These are phyloP conservation scores for Boletus barrowsii DNA, from an alignment of 768 basidiomycete species.

Conservation along the genomic window DNA sequence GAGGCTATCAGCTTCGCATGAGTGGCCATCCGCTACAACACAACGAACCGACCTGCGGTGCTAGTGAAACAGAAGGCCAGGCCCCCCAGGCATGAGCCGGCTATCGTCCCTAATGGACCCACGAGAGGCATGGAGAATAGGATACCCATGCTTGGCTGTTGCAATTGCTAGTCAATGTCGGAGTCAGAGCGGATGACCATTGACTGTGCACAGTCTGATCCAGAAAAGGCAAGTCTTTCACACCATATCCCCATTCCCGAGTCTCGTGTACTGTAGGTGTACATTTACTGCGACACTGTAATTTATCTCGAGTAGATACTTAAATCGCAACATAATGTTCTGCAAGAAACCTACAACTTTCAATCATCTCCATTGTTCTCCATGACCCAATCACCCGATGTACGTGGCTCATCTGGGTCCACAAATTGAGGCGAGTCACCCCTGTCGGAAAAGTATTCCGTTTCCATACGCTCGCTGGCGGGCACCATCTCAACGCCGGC, in stretches of 20 bases:
- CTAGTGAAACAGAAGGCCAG: slow-evolving; percentile 85
- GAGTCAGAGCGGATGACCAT: too few species aligned
- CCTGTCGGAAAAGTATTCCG: not conserved
- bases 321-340: not conserved
- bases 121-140: slow-evolving; percentile 71
- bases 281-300: too few species aligned
- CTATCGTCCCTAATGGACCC: slow-evolving; percentile 67
- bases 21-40: slow-evolving; percentile 5
- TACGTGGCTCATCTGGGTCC: not conserved
- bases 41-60: slow-evolving; percentile 61
- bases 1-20: slow-evolving; percentile 52
- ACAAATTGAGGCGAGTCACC: not conserved
- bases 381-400: not conserved
- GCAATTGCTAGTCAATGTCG: not conserved
- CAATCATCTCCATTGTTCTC: not conserved
- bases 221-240: slow-evolving; percentile 1
- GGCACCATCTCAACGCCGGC: not conserved
- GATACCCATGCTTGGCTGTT: slow-evolving; percentile 58
- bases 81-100: slow-evolving; percentile 79
- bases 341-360: not conserved
- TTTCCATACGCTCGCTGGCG: not conserved
- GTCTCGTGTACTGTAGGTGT: too few species aligned
- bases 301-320: not conserved
- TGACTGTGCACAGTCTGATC: not conserved
- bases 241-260: too few species aligned